Base-by-base conservation (phyloP, 495 filamentous ascomycete species). In the Lasiosphaeris hirsuta region DNA sequence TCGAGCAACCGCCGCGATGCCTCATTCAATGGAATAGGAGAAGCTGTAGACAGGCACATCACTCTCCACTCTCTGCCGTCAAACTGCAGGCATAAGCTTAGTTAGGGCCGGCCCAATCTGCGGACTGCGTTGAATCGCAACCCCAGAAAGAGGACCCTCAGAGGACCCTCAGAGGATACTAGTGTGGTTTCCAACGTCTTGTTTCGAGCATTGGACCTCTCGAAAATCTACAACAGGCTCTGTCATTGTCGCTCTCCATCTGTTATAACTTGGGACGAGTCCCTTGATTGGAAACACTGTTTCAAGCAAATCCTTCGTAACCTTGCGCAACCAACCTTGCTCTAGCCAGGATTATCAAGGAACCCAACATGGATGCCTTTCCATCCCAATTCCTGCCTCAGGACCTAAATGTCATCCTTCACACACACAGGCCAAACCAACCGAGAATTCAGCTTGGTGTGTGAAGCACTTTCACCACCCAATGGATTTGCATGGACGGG, bases 381-480 rank as follows among this genome's bases (percentile, higher is more conserved):
- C 36, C 19, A 49, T 49, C 23, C 5, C 23, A 30, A 5, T 30
- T 30, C 23, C 23, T 30, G 23, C 23, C 23, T 30, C 17, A 13
- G 18, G 18, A 23, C 10, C 30, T 15, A 18, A 45, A 15, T 19
- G 43, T n/a, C n/a, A 23, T 45, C 43, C 43, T 45, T 45, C 18
- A 30, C n/a, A n/a, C n/a, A 45, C 43, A 45, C 43, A 18, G 17
- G 15, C 19, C 43, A 41, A 55, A 55, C 46, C 23, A 33, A 17
- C 33, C n/a, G 23, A 30, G 23, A 30, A 30, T 30, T 30, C 2
- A 2, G 23, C 23, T 30, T 30, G 5, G 23, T 30, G 23, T 5
- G 23, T 30, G 23, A 30, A 30, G 23, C 23, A 30, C 23, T 5
- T 5, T 30, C 23, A 30, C 23, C 23, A 30, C 23, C 23, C 23